These are phyloP conservation scores for Xylariaceae sp. DNA, from an alignment of 2,329 filamentous ascomycete species.

Conservation along the genomic window DNA sequence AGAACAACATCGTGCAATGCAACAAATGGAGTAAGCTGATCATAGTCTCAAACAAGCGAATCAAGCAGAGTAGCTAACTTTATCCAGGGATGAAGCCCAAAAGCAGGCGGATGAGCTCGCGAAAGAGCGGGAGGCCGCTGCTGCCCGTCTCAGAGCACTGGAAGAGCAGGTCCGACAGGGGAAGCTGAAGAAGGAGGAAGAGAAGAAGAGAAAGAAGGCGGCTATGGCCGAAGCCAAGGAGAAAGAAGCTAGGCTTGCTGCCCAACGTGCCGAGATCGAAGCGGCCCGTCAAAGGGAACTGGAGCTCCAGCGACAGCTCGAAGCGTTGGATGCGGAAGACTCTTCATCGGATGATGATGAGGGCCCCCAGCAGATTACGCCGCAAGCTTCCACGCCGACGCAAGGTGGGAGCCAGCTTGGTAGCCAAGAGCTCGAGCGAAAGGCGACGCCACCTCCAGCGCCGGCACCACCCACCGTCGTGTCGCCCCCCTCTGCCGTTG, in stretches of 20 bases:
- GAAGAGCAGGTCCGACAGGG: constrained; percentile 91
- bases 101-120: constrained; percentile 75
- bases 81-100: constrained; percentile 63
- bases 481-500: constrained; percentile 46
- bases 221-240: constrained; percentile 81
- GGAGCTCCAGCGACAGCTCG: constrained; percentile 81
- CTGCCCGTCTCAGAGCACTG: constrained; percentile 77
- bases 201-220: constrained; percentile 87
- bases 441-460: constrained; percentile 45
- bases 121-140: constrained; percentile 72
- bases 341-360: constrained; percentile 80
- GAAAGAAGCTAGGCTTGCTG: constrained; percentile 77
- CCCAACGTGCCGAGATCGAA: constrained; percentile 86
- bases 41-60: not conserved
- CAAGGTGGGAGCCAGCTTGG: constrained; percentile 45
- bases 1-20: constrained; percentile 66
- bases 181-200: constrained; percentile 93
- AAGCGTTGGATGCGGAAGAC: constrained; percentile 65
- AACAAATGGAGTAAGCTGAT: constrained; percentile 72
- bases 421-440: constrained; percentile 50
- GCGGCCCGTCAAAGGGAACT: constrained; percentile 84
- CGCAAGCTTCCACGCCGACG: constrained; percentile 55
- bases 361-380: constrained; percentile 63
- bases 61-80: constrained; percentile 14
- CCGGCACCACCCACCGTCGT: constrained; percentile 43